These are phyloP conservation scores for Clonostachys rosea DNA, from an alignment of 2,329 filamentous ascomycete genomes.

Conservation along the genomic window DNA sequence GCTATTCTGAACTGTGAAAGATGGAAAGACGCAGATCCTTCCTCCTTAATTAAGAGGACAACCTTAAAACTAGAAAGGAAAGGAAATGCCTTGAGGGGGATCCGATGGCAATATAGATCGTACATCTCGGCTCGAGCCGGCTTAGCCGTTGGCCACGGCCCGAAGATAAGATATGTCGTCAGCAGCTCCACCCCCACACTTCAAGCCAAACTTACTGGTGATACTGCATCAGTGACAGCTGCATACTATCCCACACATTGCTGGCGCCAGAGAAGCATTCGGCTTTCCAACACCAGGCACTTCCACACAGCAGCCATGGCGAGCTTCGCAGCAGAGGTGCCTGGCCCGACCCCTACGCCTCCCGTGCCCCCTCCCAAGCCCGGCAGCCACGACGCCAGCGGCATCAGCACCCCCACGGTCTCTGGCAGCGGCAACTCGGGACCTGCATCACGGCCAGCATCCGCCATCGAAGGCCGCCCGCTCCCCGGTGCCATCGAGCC, in stretches of 20 bases:
- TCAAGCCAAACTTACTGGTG: too few relatives aligned
- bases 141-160: too few relatives aligned
- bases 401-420: slow-evolving; percentile 57
- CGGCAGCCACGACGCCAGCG: slow-evolving; percentile 66
- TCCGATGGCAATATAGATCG: too few relatives aligned
- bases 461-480: slow-evolving; percentile 42
- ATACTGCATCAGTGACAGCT: not conserved
- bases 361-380: slow-evolving; percentile 69
- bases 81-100: too few relatives aligned
- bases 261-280: too few relatives aligned
- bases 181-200: not conserved
- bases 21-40: too few relatives aligned
- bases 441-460: slow-evolving; percentile 44
- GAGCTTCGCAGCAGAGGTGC: slow-evolving; percentile 13
- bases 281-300: too few relatives aligned
- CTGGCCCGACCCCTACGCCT: slow-evolving; percentile 47
- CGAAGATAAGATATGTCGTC: too few relatives aligned
- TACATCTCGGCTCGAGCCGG: too few relatives aligned
- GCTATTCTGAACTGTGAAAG: too few relatives aligned
- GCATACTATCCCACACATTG: not conserved
- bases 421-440: slow-evolving; percentile 23
- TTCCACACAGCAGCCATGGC: not conserved
- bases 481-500: slow-evolving; percentile 4
- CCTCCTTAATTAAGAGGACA: too few relatives aligned
- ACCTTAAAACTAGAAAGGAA: too few relatives aligned